A percentile compares a stretch with the other conserved stretches of the same genome.
Evolutionary conservation across 1,284 basidiomycete species (phyloP).

Genomic region (Porphyrellus sp.): DNA sequence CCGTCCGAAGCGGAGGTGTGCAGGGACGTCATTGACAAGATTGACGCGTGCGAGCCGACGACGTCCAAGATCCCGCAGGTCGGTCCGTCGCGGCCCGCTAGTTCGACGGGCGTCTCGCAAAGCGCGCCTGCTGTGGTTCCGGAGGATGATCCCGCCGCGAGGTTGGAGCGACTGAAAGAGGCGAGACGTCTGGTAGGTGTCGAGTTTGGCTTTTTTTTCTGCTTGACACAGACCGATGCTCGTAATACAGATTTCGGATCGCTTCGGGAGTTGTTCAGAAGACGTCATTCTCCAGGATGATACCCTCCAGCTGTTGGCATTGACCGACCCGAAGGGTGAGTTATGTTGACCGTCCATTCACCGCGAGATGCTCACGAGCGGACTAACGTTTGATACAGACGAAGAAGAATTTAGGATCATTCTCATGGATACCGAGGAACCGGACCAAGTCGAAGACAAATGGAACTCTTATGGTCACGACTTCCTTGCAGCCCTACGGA

Average conservation of each 20-base stretch:
- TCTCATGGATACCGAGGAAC: slow-evolving; percentile 23
- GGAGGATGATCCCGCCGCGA: slow-evolving; percentile 16
- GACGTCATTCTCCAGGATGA: slow-evolving; percentile 25
- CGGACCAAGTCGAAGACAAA: slow-evolving; percentile 17
- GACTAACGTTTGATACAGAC: background rate
- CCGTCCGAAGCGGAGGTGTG: slow-evolving; percentile 20
- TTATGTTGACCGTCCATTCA: background rate
- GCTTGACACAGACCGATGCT: background rate
- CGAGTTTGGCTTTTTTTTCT: background rate
- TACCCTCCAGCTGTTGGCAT: slow-evolving; percentile 27
- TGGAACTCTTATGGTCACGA: slow-evolving; percentile 20
- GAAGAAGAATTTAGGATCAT: slow-evolving; percentile 10
- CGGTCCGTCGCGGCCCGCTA: slow-evolving; percentile 11
- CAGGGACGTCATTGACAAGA: slow-evolving; percentile 15
- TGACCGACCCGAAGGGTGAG: slow-evolving; percentile 22
- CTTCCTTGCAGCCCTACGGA: slow-evolving; percentile 21
- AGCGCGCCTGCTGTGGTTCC: background rate
- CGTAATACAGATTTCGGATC: slow-evolving; percentile 17
- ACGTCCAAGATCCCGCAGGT: slow-evolving; percentile 7
- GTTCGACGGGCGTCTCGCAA: background rate
- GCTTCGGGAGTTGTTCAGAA: background rate
- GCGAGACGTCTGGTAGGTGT: slow-evolving; percentile 19
- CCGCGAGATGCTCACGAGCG: background rate
- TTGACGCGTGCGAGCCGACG: background rate
- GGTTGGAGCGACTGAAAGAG: slow-evolving; percentile 21